Conservation (phyloP, 176 grass and related monocot genomes). For the Hordeum vulgare region MorexV3_pseudomolecules_assembly NC_058523.1:217015183-217015682, state of each 20-base stretch:
- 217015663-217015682: background rate
- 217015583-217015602: background rate
- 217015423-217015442: background rate
- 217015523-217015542: constrained; percentile 55
- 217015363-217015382: background rate
- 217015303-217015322: background rate
- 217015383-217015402: background rate
- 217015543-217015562: constrained; percentile 77
- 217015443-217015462: constrained; percentile 3
- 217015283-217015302: background rate
- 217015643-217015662: background rate
- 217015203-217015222: too few species aligned
- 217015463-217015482: constrained; percentile 22
- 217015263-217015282: background rate
- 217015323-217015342: background rate
- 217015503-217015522: constrained; percentile 62
- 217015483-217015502: constrained; percentile 44
- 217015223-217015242: too few species aligned
- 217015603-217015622: background rate
- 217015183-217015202: too few species aligned
- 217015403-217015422: background rate
- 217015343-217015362: background rate
- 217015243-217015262: too few species aligned
- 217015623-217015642: background rate
- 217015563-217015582: constrained; percentile 49